Conservation (phyloP, 805 yeast genomes). For the Tetrapisispora pingtungensis region DNA sequence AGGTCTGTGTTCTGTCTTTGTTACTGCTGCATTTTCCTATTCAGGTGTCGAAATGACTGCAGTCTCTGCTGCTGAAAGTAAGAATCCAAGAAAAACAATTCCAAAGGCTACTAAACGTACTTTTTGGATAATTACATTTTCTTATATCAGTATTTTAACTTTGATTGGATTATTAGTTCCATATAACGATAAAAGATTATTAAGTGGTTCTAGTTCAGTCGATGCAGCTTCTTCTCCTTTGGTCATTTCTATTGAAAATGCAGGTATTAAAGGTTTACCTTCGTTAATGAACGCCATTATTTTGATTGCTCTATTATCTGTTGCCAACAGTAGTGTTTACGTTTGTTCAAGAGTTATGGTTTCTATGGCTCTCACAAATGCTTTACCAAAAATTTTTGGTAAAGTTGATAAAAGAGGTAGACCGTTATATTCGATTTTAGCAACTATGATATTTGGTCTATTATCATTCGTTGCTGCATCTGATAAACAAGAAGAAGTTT, state of each 20-base stretch:
- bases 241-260: slow-evolving; percentile 60
- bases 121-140: slow-evolving; percentile 68
- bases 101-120: slow-evolving; percentile 75
- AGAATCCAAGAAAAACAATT: slow-evolving; percentile 53
- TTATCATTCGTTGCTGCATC: slow-evolving; percentile 46
- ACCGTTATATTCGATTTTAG: slow-evolving; percentile 57
- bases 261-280: slow-evolving; percentile 58
- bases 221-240: slow-evolving; percentile 65
- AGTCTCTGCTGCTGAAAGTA: slow-evolving; percentile 68
- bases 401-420: slow-evolving; percentile 72
- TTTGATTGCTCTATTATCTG: slow-evolving; percentile 57
- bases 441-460: slow-evolving; percentile 46
- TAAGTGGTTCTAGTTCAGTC: slow-evolving; percentile 38
- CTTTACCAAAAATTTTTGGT: slow-evolving; percentile 50
- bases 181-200: slow-evolving; percentile 38
- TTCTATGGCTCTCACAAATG: slow-evolving; percentile 55
- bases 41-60: slow-evolving; percentile 70
- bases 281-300: slow-evolving; percentile 63
- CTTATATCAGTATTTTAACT: slow-evolving; percentile 52
- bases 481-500: slow-evolving; percentile 38
- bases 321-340: slow-evolving; percentile 63
- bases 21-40: slow-evolving; percentile 54
- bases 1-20: slow-evolving; percentile 45
- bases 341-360: slow-evolving; percentile 63
- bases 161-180: slow-evolving; percentile 61